phyloP scores from a whole-genome alignment of 208 protist species.

The Leishmania turanica region DNA sequence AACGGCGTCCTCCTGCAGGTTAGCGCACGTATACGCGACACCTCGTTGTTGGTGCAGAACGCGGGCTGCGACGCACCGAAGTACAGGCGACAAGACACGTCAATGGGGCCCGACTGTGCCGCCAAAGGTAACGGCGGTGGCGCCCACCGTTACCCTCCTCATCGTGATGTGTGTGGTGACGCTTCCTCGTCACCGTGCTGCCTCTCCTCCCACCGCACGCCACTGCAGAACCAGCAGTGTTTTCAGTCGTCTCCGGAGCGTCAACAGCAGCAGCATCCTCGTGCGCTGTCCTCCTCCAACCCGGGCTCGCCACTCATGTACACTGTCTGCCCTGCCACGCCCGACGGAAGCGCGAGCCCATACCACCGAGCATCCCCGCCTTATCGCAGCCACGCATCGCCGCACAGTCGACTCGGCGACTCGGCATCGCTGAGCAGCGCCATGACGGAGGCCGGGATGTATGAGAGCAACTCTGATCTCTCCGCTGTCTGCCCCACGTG shows the following conservation, averaged over 20 bases:
- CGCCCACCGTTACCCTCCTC: neutral
- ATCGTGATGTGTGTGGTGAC: slow-evolving; percentile 6
- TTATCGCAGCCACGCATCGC: neutral
- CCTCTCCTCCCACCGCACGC: slow-evolving; percentile 1
- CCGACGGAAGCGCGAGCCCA: neutral
- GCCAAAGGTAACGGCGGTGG: neutral
- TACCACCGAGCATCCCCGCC: neutral
- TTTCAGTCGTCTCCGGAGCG: neutral
- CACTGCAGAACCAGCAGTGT: neutral
- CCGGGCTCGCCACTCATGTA: slow-evolving; percentile 1
- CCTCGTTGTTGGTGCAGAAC: no score
- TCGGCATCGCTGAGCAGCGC: slow-evolving; percentile 4
- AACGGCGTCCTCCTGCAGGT: neutral
- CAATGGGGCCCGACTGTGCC: neutral
- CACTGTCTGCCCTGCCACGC: slow-evolving; percentile 1
- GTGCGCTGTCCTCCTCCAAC: slow-evolving; percentile 5
- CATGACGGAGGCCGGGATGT: neutral
- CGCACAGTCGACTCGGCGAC: slow-evolving; percentile 1
- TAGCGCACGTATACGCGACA: neutral
- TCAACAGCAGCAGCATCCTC: neutral
- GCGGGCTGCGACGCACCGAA: neutral
- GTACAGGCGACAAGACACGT: neutral
- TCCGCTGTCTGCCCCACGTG: neutral
- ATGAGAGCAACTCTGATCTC: neutral
- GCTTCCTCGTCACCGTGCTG: slow-evolving; percentile 2